Evolutionary conservation across 352 stramenopile species (phyloP).

Genomic region (Phytophthora capsici): DNA sequence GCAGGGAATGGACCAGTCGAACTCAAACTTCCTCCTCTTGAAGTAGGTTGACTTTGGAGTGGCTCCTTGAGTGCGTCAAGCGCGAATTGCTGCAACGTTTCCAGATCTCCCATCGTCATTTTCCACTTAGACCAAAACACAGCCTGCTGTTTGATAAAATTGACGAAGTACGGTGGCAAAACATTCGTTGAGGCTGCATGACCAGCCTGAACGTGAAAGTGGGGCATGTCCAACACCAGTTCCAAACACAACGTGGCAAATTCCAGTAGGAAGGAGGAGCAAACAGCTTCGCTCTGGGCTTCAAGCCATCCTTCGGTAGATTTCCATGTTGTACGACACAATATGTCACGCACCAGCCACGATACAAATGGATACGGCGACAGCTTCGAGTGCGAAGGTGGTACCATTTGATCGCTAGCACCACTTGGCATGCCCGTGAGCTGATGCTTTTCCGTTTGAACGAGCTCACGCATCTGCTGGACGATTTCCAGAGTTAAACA

Average conservation of each 20-base stretch:
- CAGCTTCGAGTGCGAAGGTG: constrained; percentile 32
- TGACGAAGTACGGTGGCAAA: constrained; percentile 85
- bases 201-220: constrained; percentile 60
- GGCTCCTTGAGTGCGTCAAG: constrained; percentile 69
- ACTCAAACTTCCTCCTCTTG: constrained; percentile 13
- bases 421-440: constrained; percentile 33
- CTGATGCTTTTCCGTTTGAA: constrained; percentile 70
- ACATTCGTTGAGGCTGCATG: constrained; percentile 68
- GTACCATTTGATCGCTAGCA: constrained; percentile 27
- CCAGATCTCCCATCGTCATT: constrained; percentile 60
- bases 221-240: constrained; percentile 75
- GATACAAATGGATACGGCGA: constrained; percentile 86
- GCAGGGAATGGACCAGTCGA: constrained; percentile 45
- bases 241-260: constrained; percentile 82
- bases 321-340: constrained; percentile 85
- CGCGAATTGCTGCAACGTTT: constrained; percentile 62
- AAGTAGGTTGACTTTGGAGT: constrained; percentile 29
- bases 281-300: constrained; percentile 58
- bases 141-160: constrained; percentile 86
- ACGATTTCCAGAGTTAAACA: constrained; percentile 82
- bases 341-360: constrained; percentile 82
- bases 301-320: constrained; percentile 73
- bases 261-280: constrained; percentile 73
- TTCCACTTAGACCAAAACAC: constrained; percentile 80
- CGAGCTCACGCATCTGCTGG: constrained; percentile 82